Evolutionary conservation across 2,329 filamentous ascomycete species (phyloP).

Genomic region (Coniochaeta sp.): DNA sequence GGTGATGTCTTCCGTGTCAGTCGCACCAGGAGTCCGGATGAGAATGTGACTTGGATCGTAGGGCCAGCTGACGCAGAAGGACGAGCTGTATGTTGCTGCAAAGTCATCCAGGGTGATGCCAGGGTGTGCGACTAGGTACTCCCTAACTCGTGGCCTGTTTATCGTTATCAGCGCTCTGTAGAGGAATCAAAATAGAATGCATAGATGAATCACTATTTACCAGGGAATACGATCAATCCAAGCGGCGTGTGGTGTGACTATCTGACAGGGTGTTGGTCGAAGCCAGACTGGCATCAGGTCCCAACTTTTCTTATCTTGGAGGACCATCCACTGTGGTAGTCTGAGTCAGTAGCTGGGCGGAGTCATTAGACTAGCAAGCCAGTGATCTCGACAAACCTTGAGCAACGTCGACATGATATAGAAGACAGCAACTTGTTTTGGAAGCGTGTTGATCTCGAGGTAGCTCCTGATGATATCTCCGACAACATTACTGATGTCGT

Average conservation of each 20-base stretch:
- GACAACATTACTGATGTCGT: constrained; percentile 23
- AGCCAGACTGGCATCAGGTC: constrained; percentile 21
- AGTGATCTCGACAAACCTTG: constrained; percentile 12
- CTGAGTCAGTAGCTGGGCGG: constrained; percentile 1
- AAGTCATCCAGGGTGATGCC: constrained; percentile 20
- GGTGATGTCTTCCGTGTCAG: not conserved
- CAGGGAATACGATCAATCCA: constrained; percentile 24
- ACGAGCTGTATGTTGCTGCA: constrained; percentile 21
- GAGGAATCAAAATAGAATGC: not conserved
- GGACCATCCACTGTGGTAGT: constrained; percentile 18
- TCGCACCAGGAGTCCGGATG: not conserved
- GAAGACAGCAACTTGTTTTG: constrained; percentile 22
- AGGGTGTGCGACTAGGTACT: constrained; percentile 20
- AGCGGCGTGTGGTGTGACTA: constrained; percentile 18
- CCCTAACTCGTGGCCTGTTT: constrained; percentile 18
- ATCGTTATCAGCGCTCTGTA: not conserved
- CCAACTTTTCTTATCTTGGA: constrained; percentile 20
- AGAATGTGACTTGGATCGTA: constrained; percentile 20
- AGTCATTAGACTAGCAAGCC: not conserved
- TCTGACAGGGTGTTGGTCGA: constrained; percentile 17
- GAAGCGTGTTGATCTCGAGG: constrained; percentile 20
- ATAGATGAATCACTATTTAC: constrained; percentile 5
- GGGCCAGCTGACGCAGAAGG: constrained; percentile 21
- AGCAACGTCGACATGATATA: constrained; percentile 19
- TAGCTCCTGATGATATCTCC: constrained; percentile 21